Evolutionary conservation across 352 stramenopile species (phyloP), one percentile per base, ranked within the genome.

Genomic region (Pythium apleroticum): DNA sequence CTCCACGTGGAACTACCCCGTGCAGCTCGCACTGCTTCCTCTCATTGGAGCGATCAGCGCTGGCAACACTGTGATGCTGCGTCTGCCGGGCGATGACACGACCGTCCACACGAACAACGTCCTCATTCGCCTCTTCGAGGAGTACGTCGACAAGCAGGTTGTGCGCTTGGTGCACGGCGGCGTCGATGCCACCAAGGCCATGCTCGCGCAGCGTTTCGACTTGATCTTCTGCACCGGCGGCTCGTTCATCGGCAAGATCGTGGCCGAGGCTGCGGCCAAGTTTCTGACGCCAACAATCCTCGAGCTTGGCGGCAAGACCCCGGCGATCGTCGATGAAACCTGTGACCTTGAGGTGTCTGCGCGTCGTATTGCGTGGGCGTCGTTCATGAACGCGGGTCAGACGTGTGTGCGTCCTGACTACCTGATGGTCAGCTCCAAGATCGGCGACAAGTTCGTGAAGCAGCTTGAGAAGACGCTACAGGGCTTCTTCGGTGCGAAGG

Each of bases 391-490:
- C 73, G 66, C 75, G 22, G 96, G 96, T 1, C 97, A 99, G 77
- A 98, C 86, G 43, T 99, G 97, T 73, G 78, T 99, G 33, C 83
- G 93, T 17, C 93, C 95, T 6, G 96, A 99, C 73, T 97, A 98
- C 78, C 61, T 98, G 9, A 53, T 98, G 25, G 88, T 96, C 17
- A 80, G 96, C 61, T 65, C 81, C 30, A 79, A 80, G 45, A 68
- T 96, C 37, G 72, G 86, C 19, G 76, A 95, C 57, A 17, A 64
- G 28, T 74, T 92, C 20, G 73, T 92, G 14, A 53, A 66, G 11
- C 60, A 61, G 14, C 62, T 91, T 31, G 66, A 86, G 56, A 60
- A 69, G 27, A 75, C 66, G 9, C 31, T 88, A 50, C 45, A 43
- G 41, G 25, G 59, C 25, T 91, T 93, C 58, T 96, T 88, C 59